Percentiles rank a stretch among this genome's conserved stretches.
Conservation (phyloP, 2,329 filamentous ascomycete species). For the Alternaria alternata region DNA sequence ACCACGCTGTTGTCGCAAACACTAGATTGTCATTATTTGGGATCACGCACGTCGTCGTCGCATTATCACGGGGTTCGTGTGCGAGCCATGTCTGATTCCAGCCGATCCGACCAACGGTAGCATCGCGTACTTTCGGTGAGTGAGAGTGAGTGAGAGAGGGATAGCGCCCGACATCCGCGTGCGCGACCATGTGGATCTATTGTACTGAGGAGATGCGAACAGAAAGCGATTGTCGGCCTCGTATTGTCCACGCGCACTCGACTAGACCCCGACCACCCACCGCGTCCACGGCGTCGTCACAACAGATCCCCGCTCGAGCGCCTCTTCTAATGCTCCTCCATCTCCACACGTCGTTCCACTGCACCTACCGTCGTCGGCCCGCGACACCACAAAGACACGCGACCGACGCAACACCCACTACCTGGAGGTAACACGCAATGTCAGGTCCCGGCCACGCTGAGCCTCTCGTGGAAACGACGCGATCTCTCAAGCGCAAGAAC, state of each 20-base stretch:
- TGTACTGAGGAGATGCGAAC: slow-evolving; percentile 14
- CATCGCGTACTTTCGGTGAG: slow-evolving; percentile 14
- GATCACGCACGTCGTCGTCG: not conserved
- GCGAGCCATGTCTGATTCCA: slow-evolving; percentile 41
- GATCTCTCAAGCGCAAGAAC: slow-evolving; percentile 37
- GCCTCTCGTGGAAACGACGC: slow-evolving; percentile 35
- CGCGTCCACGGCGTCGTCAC: slow-evolving; percentile 1
- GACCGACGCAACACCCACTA: not conserved
- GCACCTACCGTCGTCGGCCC: slow-evolving; percentile 13
- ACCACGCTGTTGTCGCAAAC: slow-evolving; percentile 12
- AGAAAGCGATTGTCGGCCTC: slow-evolving; percentile 6
- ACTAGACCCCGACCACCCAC: slow-evolving; percentile 2
- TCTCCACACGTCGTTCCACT: slow-evolving; percentile 18
- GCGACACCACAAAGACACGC: slow-evolving; percentile 12
- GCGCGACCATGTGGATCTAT: slow-evolving; percentile 4
- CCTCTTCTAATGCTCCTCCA: slow-evolving; percentile 29
- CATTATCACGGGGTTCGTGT: slow-evolving; percentile 3
- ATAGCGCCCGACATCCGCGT: slow-evolving; percentile 12
- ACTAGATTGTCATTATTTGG: slow-evolving; percentile 1
- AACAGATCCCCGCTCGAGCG: slow-evolving; percentile 9
- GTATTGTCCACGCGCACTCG: not conserved
- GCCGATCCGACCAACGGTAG: slow-evolving; percentile 29
- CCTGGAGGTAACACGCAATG: slow-evolving; percentile 35
- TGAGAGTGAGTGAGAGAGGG: slow-evolving; percentile 25
- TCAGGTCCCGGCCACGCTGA: slow-evolving; percentile 39